Conservation (phyloP, 192 early-diverging fungal genomes). For the Ramicandelaber brevisporus region DNA sequence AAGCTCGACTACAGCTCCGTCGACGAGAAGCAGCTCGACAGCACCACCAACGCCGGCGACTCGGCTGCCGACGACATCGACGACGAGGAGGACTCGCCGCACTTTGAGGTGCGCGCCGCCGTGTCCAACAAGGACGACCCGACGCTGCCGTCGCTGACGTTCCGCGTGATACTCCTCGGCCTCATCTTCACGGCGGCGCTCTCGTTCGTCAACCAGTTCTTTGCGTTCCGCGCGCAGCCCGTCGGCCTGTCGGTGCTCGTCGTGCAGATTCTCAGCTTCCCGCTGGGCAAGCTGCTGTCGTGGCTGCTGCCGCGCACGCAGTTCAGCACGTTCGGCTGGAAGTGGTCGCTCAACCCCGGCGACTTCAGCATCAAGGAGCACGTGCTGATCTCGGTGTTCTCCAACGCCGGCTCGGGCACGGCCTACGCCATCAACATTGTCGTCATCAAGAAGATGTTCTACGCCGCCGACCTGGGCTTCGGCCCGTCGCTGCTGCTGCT, state of each 20-base stretch:
- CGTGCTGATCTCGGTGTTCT: slow-evolving; percentile 12
- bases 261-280: slow-evolving; percentile 32
- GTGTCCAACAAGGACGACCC: slow-evolving; percentile 29
- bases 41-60: too few relatives aligned
- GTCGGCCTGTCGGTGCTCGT: slow-evolving; percentile 26
- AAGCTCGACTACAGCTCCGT: too few relatives aligned
- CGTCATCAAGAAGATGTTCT: slow-evolving; percentile 26
- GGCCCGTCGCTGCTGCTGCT: slow-evolving; percentile 23
- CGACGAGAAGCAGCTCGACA: too few relatives aligned
- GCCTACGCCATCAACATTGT: slow-evolving; percentile 19
- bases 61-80: too few relatives aligned
- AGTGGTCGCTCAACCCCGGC: slow-evolving; percentile 19
- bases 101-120: slow-evolving; percentile 22
- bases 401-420: slow-evolving; percentile 5
- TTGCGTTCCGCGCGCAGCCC: slow-evolving; percentile 44
- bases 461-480: slow-evolving; percentile 22
- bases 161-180: slow-evolving; percentile 30
- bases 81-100: slow-evolving; percentile 7
- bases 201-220: slow-evolving; percentile 35
- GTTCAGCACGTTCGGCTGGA: slow-evolving; percentile 6
- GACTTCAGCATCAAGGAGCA: slow-evolving; percentile 28
- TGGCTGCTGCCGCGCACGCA: slow-evolving; percentile 17
- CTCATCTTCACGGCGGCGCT: slow-evolving; percentile 22
- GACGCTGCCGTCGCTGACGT: slow-evolving; percentile 23
- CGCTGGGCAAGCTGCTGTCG: slow-evolving; percentile 29